Evolutionary conservation across 176 grass and related monocot species (phyloP).

Genomic region (Oryza glumipatula): DNA sequence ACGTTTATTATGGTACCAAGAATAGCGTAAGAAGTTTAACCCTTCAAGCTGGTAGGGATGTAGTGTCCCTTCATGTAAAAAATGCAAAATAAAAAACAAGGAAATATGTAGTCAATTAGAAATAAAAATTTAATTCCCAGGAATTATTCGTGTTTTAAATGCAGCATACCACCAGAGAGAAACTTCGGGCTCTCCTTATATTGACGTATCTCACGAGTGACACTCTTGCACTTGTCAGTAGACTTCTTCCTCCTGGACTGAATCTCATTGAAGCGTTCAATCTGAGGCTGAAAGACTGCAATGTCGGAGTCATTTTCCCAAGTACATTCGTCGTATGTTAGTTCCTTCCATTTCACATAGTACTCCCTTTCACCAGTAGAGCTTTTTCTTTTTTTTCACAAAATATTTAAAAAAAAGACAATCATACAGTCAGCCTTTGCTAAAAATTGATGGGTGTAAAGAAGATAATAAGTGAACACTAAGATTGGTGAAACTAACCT

Average conservation of each 20-base stretch:
- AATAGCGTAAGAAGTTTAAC: slow-evolving; percentile 89
- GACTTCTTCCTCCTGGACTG: slow-evolving; percentile 64
- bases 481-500: slow-evolving; percentile 24
- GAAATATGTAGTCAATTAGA: slow-evolving; percentile 37
- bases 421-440: slow-evolving; percentile 19
- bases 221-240: slow-evolving; percentile 57
- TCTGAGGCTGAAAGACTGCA: slow-evolving; percentile 77
- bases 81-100: slow-evolving; percentile 38
- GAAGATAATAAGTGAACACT: slow-evolving; percentile 30
- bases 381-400: slow-evolving; percentile 70
- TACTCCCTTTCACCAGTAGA: slow-evolving; percentile 60
- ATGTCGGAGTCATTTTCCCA: slow-evolving; percentile 92
- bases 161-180: slow-evolving; percentile 69
- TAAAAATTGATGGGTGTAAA: slow-evolving; percentile 11
- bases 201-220: slow-evolving; percentile 31
- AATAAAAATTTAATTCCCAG: slow-evolving; percentile 35
- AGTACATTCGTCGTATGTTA: slow-evolving; percentile 92
- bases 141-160: slow-evolving; percentile 36
- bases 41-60: slow-evolving; percentile 98
- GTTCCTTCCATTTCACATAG: slow-evolving; percentile 99
- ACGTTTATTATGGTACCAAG: slow-evolving; percentile 79
- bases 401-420: slow-evolving; percentile 24
- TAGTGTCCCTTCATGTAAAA: slow-evolving; percentile 67
- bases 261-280: slow-evolving; percentile 77
- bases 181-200: slow-evolving; percentile 76